phyloP scores from a whole-genome alignment of 2,329 filamentous ascomycete species.

The Penicillium expansum region DNA sequence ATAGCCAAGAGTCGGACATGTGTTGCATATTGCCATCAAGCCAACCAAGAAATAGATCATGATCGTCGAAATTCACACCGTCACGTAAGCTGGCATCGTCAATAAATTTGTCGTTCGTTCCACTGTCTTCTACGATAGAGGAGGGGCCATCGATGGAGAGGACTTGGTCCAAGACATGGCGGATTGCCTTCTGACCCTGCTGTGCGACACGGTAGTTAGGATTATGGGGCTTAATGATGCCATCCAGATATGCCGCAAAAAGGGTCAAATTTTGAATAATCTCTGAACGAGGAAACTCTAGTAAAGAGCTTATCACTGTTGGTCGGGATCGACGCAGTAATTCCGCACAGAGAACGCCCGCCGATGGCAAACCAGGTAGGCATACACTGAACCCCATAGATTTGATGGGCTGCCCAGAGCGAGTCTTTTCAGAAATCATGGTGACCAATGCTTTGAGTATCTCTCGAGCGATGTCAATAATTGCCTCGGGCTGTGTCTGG shows the following conservation, averaged over 20 bases:
- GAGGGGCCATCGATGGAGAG: constrained; percentile 5
- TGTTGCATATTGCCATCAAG: constrained; percentile 7
- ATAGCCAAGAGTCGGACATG: constrained; percentile 5
- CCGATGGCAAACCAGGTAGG: constrained; percentile 26
- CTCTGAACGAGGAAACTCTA: constrained; percentile 24
- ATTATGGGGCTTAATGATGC: constrained; percentile 20
- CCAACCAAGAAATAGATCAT: constrained; percentile 6
- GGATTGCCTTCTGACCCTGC: constrained; percentile 22
- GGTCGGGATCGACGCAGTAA: constrained; percentile 22
- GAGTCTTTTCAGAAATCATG: constrained; percentile 10
- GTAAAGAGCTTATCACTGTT: neutral
- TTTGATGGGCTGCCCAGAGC: constrained; percentile 12
- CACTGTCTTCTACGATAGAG: neutral
- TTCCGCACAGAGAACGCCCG: constrained; percentile 30
- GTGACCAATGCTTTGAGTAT: constrained; percentile 22
- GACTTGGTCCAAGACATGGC: constrained; percentile 24
- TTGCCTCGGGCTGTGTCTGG: constrained; percentile 16
- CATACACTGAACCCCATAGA: constrained; percentile 17
- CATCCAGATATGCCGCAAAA: constrained; percentile 26
- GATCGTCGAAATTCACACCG: constrained; percentile 1
- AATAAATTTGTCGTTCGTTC: neutral
- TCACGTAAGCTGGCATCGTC: neutral
- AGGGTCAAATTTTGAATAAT: constrained; percentile 31
- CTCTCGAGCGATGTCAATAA: constrained; percentile 22
- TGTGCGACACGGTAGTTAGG: constrained; percentile 27